Base-by-base conservation (phyloP, 176 grass and related monocot species). In the Lolium rigidum region DNA sequence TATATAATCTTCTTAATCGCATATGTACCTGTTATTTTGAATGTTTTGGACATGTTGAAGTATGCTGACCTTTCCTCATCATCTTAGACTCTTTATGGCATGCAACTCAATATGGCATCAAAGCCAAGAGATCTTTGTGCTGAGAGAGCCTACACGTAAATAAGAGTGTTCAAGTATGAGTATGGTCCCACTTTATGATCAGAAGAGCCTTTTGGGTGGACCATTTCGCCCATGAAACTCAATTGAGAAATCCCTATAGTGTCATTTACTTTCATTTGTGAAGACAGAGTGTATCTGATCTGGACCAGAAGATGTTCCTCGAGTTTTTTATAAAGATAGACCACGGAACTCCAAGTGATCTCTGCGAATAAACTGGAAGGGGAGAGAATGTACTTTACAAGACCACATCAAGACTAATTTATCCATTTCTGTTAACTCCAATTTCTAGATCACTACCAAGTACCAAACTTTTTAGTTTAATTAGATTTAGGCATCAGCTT, bases 301-400 rank as follows among this genome's bases (percentile, higher is more conserved):
- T 18, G 14, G 35, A 69, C 41, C 35, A 20, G 14, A 16, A 61
- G 22, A 2, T 59, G 24, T 31, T 70, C 46, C 70, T 16, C 46
- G 25, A 26, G 55, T 54, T 84, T 83, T 2, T 47, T 0, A 14
- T 2, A 4, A 43, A 25, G 54, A 52, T 10, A 83, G 15, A 58
- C 65, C 14, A 12, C n/a, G 17, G 0, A 81, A 77, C 70, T 59
- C 52, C 15, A 25, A 38, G 4, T 13, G 55, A 70, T 56, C 41
- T 1, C 7, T 63, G 39, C 22, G 6, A 49, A 47, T 22, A 62
- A 39, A 20, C 2, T 84, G 47, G 37, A 44, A 46, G 52, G 54
- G 55, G 7, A 69, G 61, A 47, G 51, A n/a, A 24, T 81, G 10
- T 73, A 74, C 37, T 60, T 73, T 60, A 82, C 31, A 70, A 70